Conservation (phyloP, 306 rosid genomes). For the Glycine tomentella region DNA sequence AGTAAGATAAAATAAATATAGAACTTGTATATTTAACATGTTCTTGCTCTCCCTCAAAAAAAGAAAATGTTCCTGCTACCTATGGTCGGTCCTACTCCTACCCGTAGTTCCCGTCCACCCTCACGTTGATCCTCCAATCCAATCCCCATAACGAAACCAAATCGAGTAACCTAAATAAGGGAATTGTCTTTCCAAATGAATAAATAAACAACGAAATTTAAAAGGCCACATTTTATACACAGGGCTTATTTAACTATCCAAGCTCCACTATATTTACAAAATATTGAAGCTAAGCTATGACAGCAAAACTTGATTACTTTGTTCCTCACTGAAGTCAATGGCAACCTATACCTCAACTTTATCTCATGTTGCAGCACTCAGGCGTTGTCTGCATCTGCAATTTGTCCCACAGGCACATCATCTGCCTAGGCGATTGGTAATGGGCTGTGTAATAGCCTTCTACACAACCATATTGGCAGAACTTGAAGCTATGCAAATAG, state of each 20-base stretch:
- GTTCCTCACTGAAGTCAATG: constrained; percentile 43
- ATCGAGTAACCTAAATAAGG: constrained; percentile 10
- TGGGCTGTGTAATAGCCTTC: too few relatives aligned
- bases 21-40: too few relatives aligned
- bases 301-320: constrained; percentile 63
- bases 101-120: neutral
- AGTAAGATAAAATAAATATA: too few relatives aligned
- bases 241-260: constrained; percentile 49
- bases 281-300: constrained; percentile 55
- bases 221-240: constrained; percentile 25
- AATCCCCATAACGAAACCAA: neutral
- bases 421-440: too few relatives aligned
- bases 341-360: too few relatives aligned
- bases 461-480: too few relatives aligned
- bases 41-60: neutral
- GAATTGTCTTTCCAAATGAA: constrained; percentile 18
- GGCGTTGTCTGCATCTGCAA: too few relatives aligned
- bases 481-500: too few relatives aligned
- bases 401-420: too few relatives aligned
- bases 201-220: constrained; percentile 39
- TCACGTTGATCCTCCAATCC: neutral
- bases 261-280: constrained; percentile 56
- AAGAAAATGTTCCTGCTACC: neutral
- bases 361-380: too few relatives aligned
- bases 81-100: neutral